Base-by-base conservation (phyloP, 257 asterid genomes). In the Ehretia macrophylla region DNA sequence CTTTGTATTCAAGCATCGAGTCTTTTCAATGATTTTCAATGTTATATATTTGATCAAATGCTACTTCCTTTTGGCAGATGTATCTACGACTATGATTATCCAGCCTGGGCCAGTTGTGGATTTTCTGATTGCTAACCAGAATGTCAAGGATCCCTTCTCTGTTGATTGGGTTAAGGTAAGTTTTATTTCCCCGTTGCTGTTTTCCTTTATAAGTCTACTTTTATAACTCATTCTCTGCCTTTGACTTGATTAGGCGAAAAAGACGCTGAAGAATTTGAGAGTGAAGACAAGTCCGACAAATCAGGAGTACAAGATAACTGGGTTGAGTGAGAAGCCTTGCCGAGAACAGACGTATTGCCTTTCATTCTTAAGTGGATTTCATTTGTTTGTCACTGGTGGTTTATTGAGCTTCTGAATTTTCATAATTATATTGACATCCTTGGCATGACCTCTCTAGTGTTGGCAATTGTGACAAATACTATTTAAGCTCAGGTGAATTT, bases 21-120 rank as follows among this genome's bases (percentile, higher is more conserved):
- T 6, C 11, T 58, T 18, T 1, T 58, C 17, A 23, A 51, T 22
- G 38, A 9, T 18, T 32, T 5, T 21, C 14, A 12, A 54, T 46
- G 23, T 51, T 4, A 56, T 60, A 48, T 23, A 18, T 0, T 58
- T 38, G 56, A 21, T 49, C 21, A 40, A 32, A 23, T 18, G 46
- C 49, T 55, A 17, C 35, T 63, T 46, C 66, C 55, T 17, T 48
- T 10, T 21, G 61, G 37, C 82, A 88, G 96, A 88, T 71, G 96
- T 88, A 22, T 83, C 96, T 8, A 88, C 96, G 8, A 88, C 96
- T 18, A 88, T 88, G 96, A 85, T 85, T 42, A 81, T 88, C 67
- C 86, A 77, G 72, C 96, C 96, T 50, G 96, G 96, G 35, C 85
- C 88, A 11, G 84, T 88, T 48, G 85, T 64, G 0, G 95, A 85